Evolutionary conservation across 2,329 filamentous ascomycete species (phyloP), one percentile per base, ranked within the genome.

Genomic region (Cercospora sojina): DNA sequence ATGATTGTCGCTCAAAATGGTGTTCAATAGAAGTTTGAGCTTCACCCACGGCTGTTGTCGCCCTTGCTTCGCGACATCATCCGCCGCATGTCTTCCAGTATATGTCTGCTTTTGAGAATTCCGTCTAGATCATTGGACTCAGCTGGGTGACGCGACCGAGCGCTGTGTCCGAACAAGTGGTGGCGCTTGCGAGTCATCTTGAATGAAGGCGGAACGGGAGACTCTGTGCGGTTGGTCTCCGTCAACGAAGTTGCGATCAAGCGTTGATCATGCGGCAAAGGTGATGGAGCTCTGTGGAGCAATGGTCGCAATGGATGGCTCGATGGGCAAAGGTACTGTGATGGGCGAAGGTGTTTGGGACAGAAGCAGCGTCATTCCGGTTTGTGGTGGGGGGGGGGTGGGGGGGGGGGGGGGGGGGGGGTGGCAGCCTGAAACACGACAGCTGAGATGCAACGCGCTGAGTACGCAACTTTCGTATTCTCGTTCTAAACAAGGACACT

Each of bases 11-110:
- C 56, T n/a, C 56, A 25, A 20, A 59, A 38, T 10, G 56, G 56
- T 59, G 29, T 38, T 59, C 56, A 59, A 59, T 59, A 59, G 56
- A 59, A 57, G 27, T 32, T 56, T 18, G 53, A 56, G 25, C 18
- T 56, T 32, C 25, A 32, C n/a, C 43, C 43, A 23, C 12, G 43
- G 43, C 43, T 49, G 20, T 49, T 25, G 43, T 56, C 56, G 20
- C 56, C 56, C 56, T 59, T 59, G 56, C 56, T 59, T 59, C 56
- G 31, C 56, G 12, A 23, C 56, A 20, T 13, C 29, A 35, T 38
- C 29, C 4, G n/a, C 5, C 12, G 8, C 43, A 23, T 49, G 43
- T 20, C 18, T 13, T 20, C 43, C 43, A 49, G 20, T 49, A 20
- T 9, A 41, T n/a, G 16, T 41, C 16, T 41, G 13, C 35, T 41